Evolutionary conservation across 2,329 filamentous ascomycete species (phyloP).

Genomic region (Cordyceps fumosorosea): DNA sequence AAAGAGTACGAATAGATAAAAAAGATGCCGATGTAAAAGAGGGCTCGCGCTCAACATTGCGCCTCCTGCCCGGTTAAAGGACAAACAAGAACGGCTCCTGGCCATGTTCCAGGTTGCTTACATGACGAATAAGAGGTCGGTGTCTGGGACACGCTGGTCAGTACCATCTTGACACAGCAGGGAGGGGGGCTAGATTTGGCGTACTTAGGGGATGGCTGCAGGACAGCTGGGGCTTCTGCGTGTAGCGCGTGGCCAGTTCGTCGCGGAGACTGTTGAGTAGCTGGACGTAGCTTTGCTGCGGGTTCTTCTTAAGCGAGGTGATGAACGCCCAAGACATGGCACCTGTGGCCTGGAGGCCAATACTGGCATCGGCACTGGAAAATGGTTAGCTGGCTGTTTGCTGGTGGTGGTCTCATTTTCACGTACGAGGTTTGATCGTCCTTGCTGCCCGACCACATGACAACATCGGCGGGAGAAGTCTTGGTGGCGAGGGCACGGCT

Average conservation of each 20-base stretch:
- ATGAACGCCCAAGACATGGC: conserved; percentile 99
- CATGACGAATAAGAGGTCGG: conserved; percentile 58
- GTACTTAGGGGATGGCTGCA: conserved; percentile 94
- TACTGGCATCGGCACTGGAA: conserved; percentile 83
- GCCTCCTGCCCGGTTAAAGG: neutral
- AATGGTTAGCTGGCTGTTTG: neutral
- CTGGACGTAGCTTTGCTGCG: conserved; percentile 96
- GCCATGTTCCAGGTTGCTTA: conserved; percentile 25
- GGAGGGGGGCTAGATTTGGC: conserved; percentile 23
- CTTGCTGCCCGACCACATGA: conserved; percentile 98
- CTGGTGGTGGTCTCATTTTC: neutral
- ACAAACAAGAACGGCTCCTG: conserved; percentile 1
- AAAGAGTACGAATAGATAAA: neutral
- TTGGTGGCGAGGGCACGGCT: conserved; percentile 78
- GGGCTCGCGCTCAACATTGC: neutral
- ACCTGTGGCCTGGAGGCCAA: conserved; percentile 82
- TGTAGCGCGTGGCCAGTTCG: conserved; percentile 79
- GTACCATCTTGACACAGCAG: conserved; percentile 18
- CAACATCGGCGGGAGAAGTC: conserved; percentile 88
- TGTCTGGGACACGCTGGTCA: conserved; percentile 38
- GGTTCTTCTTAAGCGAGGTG: conserved; percentile 86
- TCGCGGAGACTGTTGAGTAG: conserved; percentile 94
- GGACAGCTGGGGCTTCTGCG: conserved; percentile 92
- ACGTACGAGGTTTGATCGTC: conserved; percentile 89
- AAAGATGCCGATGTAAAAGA: neutral